Percentiles rank a stretch among this genome's conserved stretches.
Conservation (phyloP, 2,329 filamentous ascomycete genomes). For the Helotiales sp. region DNA sequence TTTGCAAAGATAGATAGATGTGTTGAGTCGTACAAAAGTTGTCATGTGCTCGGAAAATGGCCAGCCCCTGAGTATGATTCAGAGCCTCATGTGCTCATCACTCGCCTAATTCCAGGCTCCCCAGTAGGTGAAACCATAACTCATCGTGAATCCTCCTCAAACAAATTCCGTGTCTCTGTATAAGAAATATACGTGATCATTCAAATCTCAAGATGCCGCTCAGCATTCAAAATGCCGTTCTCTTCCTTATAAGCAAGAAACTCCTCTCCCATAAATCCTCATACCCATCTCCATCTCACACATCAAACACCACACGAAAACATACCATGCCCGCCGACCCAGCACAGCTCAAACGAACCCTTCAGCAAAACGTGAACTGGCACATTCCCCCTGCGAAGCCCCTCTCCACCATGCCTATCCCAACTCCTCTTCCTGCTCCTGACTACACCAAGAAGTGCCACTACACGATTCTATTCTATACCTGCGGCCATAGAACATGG, state of each 20-base stretch:
- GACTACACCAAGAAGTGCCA: slow-evolving; percentile 10
- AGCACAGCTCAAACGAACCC: neutral
- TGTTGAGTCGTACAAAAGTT: neutral
- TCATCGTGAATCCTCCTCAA: neutral
- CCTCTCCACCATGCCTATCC: too few relatives aligned
- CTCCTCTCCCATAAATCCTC: neutral
- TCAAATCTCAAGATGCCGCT: too few relatives aligned
- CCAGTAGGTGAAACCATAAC: neutral
- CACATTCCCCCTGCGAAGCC: neutral
- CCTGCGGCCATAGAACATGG: slow-evolving; percentile 12
- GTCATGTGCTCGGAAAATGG: neutral
- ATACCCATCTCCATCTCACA: neutral
- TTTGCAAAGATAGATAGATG: too few relatives aligned
- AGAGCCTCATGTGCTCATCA: neutral
- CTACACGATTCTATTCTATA: slow-evolving; percentile 8
- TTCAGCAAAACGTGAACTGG: neutral
- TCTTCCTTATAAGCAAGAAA: too few relatives aligned
- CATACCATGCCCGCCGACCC: neutral
- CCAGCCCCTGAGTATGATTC: neutral
- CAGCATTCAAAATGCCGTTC: too few relatives aligned
- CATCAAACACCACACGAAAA: neutral
- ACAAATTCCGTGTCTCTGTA: neutral
- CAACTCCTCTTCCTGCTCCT: neutral
- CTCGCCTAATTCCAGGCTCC: neutral
- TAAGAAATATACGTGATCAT: too few relatives aligned